phyloP scores from a whole-genome alignment of 1,284 basidiomycete species.

The Peniophora sp. region DNA sequence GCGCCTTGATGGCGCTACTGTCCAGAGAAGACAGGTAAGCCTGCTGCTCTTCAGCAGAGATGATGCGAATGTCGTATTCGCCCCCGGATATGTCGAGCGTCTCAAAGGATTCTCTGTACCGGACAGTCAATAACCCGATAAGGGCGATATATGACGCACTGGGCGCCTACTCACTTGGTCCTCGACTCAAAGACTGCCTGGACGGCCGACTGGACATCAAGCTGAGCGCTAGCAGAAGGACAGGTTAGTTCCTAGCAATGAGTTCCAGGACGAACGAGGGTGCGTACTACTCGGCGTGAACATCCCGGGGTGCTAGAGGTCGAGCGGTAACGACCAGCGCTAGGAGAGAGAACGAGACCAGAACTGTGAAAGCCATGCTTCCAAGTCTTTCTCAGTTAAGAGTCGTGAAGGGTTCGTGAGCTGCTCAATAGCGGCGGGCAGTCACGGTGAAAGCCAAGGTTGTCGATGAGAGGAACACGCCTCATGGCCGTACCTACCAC shows the following conservation, averaged over 20 bases:
- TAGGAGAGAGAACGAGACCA: constrained; percentile 33
- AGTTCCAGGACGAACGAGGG: background rate
- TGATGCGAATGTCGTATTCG: constrained; percentile 23
- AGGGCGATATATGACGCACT: background rate
- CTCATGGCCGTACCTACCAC: too few species aligned
- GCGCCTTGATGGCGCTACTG: constrained; percentile 23
- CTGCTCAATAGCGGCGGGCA: background rate
- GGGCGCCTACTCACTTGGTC: constrained; percentile 26
- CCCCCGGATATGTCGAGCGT: constrained; percentile 9
- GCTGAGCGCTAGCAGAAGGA: constrained; percentile 12
- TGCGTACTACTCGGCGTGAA: constrained; percentile 12
- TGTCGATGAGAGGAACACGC: too few species aligned
- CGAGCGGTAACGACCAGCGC: constrained; percentile 38
- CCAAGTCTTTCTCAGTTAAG: background rate
- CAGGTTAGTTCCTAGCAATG: background rate
- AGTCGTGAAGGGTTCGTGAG: background rate
- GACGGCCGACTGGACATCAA: constrained; percentile 24
- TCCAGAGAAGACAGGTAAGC: constrained; percentile 22
- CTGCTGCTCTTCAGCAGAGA: constrained; percentile 23
- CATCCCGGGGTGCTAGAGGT: constrained; percentile 23
- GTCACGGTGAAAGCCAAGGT: background rate
- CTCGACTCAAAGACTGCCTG: constrained; percentile 31
- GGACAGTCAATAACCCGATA: constrained; percentile 1
- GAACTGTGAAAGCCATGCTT: constrained; percentile 31
- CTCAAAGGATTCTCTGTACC: constrained; percentile 15